A percentile compares a stretch with the other conserved stretches of the same genome.
Conservation (phyloP, 2,329 filamentous ascomycete species). For the Penicillium verrucosum region DNA sequence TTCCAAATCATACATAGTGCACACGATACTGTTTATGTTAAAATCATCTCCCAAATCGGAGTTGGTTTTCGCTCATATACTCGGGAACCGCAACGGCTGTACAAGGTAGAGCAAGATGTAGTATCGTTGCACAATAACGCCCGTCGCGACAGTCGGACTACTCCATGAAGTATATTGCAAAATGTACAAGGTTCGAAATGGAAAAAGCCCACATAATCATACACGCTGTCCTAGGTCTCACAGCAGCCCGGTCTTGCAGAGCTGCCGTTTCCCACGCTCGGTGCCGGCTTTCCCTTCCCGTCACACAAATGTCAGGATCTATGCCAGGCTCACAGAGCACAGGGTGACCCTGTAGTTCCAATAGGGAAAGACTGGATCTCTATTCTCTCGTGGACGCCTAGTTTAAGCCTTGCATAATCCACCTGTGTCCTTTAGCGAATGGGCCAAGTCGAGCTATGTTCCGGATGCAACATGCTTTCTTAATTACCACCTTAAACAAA, state of each 20-base stretch:
- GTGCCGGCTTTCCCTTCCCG: constrained; percentile 12
- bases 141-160: background rate
- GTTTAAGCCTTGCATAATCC: constrained; percentile 2
- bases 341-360: constrained; percentile 16
- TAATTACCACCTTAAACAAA: background rate
- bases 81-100: constrained; percentile 13
- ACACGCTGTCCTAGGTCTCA: constrained; percentile 13
- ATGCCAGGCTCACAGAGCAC: background rate
- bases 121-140: constrained; percentile 14
- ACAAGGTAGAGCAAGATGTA: constrained; percentile 17
- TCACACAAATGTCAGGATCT: constrained; percentile 15
- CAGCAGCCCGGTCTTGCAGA: constrained; percentile 16
- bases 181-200: constrained; percentile 10
- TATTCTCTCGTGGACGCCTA: background rate
- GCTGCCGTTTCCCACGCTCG: constrained; percentile 18
- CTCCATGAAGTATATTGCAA: background rate
- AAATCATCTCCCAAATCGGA: background rate
- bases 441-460: background rate
- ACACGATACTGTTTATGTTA: background rate
- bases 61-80: constrained; percentile 9
- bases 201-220: constrained; percentile 8
- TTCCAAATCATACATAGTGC: constrained; percentile 6
- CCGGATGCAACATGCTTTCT: constrained; percentile 10
- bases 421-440: background rate
- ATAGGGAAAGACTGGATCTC: background rate